These are phyloP conservation scores for Pseudozyma tsukubaensis DNA, from an alignment of 1,284 basidiomycete species.

Conservation along the genomic window DNA sequence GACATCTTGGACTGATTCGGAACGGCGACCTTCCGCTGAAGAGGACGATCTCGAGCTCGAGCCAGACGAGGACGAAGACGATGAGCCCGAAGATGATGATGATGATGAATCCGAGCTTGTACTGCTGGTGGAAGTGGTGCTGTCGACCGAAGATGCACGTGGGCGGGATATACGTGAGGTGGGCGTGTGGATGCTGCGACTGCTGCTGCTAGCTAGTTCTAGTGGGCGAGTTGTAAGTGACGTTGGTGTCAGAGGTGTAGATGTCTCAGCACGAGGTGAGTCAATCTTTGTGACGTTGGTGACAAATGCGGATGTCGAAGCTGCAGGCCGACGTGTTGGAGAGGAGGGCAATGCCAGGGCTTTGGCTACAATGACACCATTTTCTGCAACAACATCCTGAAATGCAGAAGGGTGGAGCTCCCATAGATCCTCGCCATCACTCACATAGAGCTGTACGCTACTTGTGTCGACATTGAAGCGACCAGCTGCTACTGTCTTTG, in stretches of 20 bases:
- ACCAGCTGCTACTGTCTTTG: slow-evolving; percentile 29
- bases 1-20: slow-evolving; percentile 41
- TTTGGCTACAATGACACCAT: slow-evolving; percentile 36
- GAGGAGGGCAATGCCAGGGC: slow-evolving; percentile 4
- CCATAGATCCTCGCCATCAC: slow-evolving; percentile 44
- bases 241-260: neutral
- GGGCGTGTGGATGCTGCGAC: neutral
- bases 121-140: slow-evolving; percentile 13
- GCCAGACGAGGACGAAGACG: slow-evolving; percentile 10
- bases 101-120: slow-evolving; percentile 17
- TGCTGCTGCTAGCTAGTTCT: neutral
- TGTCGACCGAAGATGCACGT: slow-evolving; percentile 14
- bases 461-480: slow-evolving; percentile 18
- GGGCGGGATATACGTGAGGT: slow-evolving; percentile 3
- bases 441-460: slow-evolving; percentile 33
- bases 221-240: neutral
- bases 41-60: no score
- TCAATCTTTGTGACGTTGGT: slow-evolving; percentile 5
- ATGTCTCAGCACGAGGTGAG: slow-evolving; percentile 1
- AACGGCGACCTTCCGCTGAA: slow-evolving; percentile 13
- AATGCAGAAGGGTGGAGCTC: slow-evolving; percentile 44
- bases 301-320: neutral
- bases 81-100: slow-evolving; percentile 4
- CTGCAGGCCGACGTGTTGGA: slow-evolving; percentile 1
- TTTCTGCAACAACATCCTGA: slow-evolving; percentile 38